These are phyloP conservation scores for Arachnopeziza araneosa DNA, from an alignment of 2,329 filamentous ascomycete genomes.

Conservation along the genomic window DNA sequence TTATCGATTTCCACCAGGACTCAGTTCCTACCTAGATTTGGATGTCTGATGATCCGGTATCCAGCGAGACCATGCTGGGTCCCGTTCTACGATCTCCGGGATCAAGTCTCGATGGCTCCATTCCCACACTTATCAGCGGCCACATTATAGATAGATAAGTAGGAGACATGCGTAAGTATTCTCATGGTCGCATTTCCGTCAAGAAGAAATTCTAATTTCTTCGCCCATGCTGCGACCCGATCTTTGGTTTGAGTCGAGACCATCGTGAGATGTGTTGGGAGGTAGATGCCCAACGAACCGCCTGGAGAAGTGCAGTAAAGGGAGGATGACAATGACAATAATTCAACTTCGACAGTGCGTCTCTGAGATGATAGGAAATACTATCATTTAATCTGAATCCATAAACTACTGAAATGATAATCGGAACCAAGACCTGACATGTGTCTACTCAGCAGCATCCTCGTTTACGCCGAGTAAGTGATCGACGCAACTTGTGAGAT, in stretches of 20 bases:
- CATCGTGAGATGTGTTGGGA: slow-evolving; percentile 7
- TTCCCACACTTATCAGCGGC: slow-evolving; percentile 5
- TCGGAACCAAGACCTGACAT: neutral
- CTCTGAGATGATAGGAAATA: neutral
- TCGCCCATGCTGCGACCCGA: slow-evolving; percentile 14
- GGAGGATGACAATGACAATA: no score
- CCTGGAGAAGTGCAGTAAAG: no score
- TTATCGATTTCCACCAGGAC: slow-evolving; percentile 4
- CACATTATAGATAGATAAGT: neutral
- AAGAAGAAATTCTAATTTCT: slow-evolving; percentile 19
- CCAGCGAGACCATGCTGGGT: slow-evolving; percentile 29
- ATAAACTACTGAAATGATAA: neutral
- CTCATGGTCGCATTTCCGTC: slow-evolving; percentile 22
- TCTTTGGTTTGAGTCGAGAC: slow-evolving; percentile 15
- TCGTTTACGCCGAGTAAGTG: neutral
- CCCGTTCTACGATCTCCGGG: slow-evolving; percentile 23
- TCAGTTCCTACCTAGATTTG: neutral
- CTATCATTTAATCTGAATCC: no score
- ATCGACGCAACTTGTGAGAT: neutral
- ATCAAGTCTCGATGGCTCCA: slow-evolving; percentile 23
- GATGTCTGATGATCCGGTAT: slow-evolving; percentile 28
- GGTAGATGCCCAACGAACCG: neutral
- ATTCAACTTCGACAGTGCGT: no score
- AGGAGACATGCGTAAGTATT: slow-evolving; percentile 18
- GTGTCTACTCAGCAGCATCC: neutral